These are phyloP conservation scores for Thalassiosira profunda DNA, from an alignment of 108 stramenopile species.

Conservation along the genomic window DNA sequence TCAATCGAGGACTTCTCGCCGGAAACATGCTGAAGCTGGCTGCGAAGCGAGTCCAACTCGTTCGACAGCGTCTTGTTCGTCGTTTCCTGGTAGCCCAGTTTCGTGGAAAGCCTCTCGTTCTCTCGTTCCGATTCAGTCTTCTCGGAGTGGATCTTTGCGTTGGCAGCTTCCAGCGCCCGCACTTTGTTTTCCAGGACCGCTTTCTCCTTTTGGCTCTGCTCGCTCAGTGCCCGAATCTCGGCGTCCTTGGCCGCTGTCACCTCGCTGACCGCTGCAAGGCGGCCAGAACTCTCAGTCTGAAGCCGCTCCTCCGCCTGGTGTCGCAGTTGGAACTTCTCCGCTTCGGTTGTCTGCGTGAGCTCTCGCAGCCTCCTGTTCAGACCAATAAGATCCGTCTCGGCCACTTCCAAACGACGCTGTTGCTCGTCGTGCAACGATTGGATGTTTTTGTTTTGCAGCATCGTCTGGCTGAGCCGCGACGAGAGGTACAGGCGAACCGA, in stretches of 20 bases:
- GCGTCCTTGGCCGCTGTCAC: slow-evolving; percentile 37
- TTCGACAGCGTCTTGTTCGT: slow-evolving; percentile 37
- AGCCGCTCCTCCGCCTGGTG: slow-evolving; percentile 36
- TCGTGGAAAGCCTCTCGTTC: slow-evolving; percentile 31
- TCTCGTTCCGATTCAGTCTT: slow-evolving; percentile 27
- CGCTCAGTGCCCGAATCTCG: slow-evolving; percentile 38
- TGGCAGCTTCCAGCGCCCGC: slow-evolving; percentile 32
- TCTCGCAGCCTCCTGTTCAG: slow-evolving; percentile 30
- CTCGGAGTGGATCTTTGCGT: slow-evolving; percentile 30
- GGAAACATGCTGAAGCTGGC: slow-evolving; percentile 16
- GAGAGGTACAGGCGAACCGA: slow-evolving; percentile 50
- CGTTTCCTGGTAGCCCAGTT: slow-evolving; percentile 38
- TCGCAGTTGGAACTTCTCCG: slow-evolving; percentile 33
- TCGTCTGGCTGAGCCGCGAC: slow-evolving; percentile 38
- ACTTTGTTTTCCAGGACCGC: slow-evolving; percentile 30
- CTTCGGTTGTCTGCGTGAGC: slow-evolving; percentile 28
- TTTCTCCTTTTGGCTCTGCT: slow-evolving; percentile 20
- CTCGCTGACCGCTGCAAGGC: slow-evolving; percentile 30
- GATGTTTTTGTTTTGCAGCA: slow-evolving; percentile 27
- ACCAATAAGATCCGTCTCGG: slow-evolving; percentile 31
- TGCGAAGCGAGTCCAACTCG: slow-evolving; percentile 28
- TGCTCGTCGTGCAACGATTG: slow-evolving; percentile 17
- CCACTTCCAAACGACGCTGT: slow-evolving; percentile 25
- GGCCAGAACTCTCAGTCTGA: slow-evolving; percentile 23
- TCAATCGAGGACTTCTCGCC: slow-evolving; percentile 39